Evolutionary conservation across 345 rosid species (phyloP).

Genomic region (Citropsis articulata): DNA sequence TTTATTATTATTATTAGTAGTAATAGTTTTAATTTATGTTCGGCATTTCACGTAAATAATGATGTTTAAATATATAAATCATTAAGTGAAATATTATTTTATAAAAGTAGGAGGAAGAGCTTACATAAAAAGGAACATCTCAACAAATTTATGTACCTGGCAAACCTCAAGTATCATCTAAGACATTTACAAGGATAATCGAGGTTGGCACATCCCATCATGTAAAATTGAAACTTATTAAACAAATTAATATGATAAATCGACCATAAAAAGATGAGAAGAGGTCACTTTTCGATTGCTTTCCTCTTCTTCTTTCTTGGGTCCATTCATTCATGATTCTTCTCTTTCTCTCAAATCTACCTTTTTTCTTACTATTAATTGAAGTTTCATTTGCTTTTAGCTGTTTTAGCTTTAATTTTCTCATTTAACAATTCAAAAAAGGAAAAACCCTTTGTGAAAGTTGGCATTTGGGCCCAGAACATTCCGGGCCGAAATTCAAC

Average conservation of each 20-base stretch:
- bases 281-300: too few species aligned
- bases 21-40: neutral
- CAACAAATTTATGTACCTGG: too few species aligned
- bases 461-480: neutral
- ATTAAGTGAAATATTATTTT: neutral
- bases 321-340: neutral
- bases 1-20: neutral
- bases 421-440: neutral
- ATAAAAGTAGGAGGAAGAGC: too few species aligned
- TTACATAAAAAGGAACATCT: too few species aligned
- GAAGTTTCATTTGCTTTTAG: neutral
- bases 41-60: too few species aligned
- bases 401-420: neutral
- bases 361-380: neutral
- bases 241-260: neutral
- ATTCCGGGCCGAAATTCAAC: neutral
- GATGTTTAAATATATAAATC: neutral
- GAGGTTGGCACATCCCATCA: too few species aligned
- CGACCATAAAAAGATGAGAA: neutral
- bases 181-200: too few species aligned
- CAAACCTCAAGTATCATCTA: too few species aligned
- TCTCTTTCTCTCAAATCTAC: neutral
- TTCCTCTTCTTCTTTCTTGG: neutral
- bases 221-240: neutral
- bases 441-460: too few species aligned